Percentiles rank a stretch among this genome's conserved stretches.
Evolutionary conservation across 1,284 basidiomycete genomes (phyloP).

Genomic region (Marasmius tenuissimus): DNA sequence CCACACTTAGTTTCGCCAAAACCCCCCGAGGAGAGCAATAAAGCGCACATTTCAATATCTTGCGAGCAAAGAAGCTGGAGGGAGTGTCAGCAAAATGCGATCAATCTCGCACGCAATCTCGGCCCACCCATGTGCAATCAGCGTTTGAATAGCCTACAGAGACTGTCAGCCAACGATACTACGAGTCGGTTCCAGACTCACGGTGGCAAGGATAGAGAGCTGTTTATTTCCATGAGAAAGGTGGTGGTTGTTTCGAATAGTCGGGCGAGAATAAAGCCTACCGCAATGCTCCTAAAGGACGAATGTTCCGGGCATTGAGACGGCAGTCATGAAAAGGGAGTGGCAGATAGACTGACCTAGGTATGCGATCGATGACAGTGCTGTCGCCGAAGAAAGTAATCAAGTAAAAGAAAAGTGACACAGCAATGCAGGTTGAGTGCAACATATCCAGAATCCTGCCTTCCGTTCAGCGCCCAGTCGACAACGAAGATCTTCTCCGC

Average conservation of each 20-base stretch:
- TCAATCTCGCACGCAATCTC: background rate
- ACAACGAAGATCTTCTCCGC: background rate
- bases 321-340: background rate
- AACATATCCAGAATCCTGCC: slow-evolving; percentile 36
- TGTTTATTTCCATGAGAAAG: background rate
- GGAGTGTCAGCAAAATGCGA: background rate
- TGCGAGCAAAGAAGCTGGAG: slow-evolving; percentile 32
- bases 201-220: slow-evolving; percentile 41
- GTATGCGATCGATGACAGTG: slow-evolving; percentile 31
- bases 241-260: background rate
- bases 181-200: slow-evolving; percentile 19
- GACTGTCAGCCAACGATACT: background rate
- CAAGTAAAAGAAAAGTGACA: slow-evolving; percentile 38
- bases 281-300: slow-evolving; percentile 39
- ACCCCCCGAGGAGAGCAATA: background rate
- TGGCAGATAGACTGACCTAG: slow-evolving; percentile 28
- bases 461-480: background rate
- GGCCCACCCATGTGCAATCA: slow-evolving; percentile 40
- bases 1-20: slow-evolving; percentile 19
- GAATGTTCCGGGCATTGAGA: background rate
- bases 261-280: slow-evolving; percentile 23
- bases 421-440: slow-evolving; percentile 37
- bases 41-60: slow-evolving; percentile 38
- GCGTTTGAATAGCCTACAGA: slow-evolving; percentile 34
- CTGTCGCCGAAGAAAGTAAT: slow-evolving; percentile 36